Evolutionary conservation across 2,329 filamentous ascomycete species (phyloP).

Genomic region (Meredithiella fracta): DNA sequence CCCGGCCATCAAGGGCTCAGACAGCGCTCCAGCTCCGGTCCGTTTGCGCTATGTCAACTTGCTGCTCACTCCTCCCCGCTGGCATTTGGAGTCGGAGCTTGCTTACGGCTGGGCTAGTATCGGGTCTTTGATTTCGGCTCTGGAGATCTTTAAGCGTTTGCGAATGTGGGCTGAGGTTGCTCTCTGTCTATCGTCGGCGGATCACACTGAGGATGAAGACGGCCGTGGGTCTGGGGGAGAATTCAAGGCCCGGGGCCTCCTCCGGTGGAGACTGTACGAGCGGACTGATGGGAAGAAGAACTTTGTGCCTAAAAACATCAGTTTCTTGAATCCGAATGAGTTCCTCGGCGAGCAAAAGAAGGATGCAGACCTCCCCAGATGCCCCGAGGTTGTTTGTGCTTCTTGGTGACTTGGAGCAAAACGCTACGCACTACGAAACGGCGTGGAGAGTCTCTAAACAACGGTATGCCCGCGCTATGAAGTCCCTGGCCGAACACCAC

Average conservation of each 20-base stretch:
- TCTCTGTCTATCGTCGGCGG: constrained; percentile 58
- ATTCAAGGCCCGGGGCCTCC: constrained; percentile 60
- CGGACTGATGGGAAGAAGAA: constrained; percentile 38
- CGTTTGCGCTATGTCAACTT: constrained; percentile 72
- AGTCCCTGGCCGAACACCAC: constrained; percentile 67
- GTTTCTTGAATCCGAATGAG: constrained; percentile 15
- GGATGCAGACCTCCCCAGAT: constrained; percentile 50
- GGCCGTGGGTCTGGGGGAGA: constrained; percentile 45
- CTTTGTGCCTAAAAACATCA: constrained; percentile 5
- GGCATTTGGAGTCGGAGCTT: constrained; percentile 88
- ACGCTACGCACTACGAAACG: constrained; percentile 59
- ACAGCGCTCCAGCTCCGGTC: constrained; percentile 62
- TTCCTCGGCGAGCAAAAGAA: constrained; percentile 34
- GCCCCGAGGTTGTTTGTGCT: constrained; percentile 85
- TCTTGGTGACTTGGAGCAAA: constrained; percentile 69
- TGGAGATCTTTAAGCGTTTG: constrained; percentile 89
- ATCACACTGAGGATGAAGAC: constrained; percentile 37
- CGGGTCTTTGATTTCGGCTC: constrained; percentile 71
- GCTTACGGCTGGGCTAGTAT: constrained; percentile 83
- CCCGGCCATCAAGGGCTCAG: constrained; percentile 51
- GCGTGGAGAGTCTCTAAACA: constrained; percentile 75
- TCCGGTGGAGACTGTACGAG: constrained; percentile 66
- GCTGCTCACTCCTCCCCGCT: constrained; percentile 68
- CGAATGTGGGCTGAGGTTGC: constrained; percentile 92
- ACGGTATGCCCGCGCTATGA: constrained; percentile 74